These are phyloP conservation scores for Suhomyces maxii DNA, from an alignment of 1,139 yeast genomes.

Conservation along the genomic window DNA sequence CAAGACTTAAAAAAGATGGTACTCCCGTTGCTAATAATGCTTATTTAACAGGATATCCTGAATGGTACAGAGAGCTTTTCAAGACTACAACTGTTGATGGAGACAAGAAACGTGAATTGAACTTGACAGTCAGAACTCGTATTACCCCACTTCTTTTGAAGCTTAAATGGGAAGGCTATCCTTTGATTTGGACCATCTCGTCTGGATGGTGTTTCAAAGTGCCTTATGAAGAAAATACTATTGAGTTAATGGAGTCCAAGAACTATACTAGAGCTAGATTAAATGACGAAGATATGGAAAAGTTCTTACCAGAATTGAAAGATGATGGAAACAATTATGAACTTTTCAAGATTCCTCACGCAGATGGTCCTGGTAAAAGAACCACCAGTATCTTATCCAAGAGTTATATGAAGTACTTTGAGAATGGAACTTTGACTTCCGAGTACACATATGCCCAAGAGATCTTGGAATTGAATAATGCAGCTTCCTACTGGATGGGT, in stretches of 20 bases:
- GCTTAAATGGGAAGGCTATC: conserved; percentile 83
- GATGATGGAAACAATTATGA: conserved; percentile 27
- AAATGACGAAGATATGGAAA: conserved; percentile 20
- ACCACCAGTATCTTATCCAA: conserved; percentile 83
- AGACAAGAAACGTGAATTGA: conserved; percentile 38
- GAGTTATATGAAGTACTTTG: conserved; percentile 68
- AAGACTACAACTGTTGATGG: conserved; percentile 40
- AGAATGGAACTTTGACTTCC: conserved; percentile 70
- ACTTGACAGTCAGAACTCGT: conserved; percentile 70
- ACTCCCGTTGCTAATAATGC: conserved; percentile 73
- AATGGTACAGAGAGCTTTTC: conserved; percentile 84
- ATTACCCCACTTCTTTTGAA: conserved; percentile 73
- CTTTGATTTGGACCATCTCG: conserved; percentile 74
- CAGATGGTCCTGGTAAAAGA: conserved; percentile 74
- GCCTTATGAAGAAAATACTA: conserved; percentile 35
- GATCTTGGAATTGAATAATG: conserved; percentile 72
- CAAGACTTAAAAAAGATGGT: conserved; percentile 68
- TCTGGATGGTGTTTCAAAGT: conserved; percentile 91
- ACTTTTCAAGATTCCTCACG: conserved; percentile 82
- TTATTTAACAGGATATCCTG: conserved; percentile 86
- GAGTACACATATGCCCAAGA: conserved; percentile 72
- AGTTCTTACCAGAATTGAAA: conserved; percentile 24
- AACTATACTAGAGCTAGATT: conserved; percentile 46
- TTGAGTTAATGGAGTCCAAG: conserved; percentile 43
- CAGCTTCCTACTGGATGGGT: conserved; percentile 92